These are phyloP conservation scores for Russula abietina DNA, from an alignment of 768 basidiomycete species.

Conservation along the genomic window DNA sequence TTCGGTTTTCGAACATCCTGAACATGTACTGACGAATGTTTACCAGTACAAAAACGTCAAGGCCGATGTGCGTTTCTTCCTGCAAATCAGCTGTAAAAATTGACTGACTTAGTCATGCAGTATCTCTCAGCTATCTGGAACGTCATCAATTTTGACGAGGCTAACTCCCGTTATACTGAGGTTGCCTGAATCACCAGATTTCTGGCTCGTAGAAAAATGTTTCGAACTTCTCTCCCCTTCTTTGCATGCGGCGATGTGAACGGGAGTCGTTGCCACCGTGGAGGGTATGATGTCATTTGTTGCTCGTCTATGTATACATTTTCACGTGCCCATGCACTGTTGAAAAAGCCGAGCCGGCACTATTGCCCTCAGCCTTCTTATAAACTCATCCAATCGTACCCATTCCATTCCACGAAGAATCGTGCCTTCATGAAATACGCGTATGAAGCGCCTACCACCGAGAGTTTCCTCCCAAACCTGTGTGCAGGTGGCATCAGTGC, in stretches of 20 bases:
- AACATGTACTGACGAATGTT: neutral
- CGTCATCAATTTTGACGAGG: constrained; percentile 94
- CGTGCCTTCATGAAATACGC: constrained; percentile 42
- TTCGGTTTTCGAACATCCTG: neutral
- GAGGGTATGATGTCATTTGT: neutral
- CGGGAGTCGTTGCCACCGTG: neutral
- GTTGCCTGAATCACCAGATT: constrained; percentile 29
- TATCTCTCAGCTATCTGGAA: constrained; percentile 95
- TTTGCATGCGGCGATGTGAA: too few species aligned
- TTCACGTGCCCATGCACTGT: constrained; percentile 25
- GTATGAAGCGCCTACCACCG: constrained; percentile 32
- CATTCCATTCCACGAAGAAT: constrained; percentile 36
- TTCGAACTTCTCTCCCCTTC: neutral
- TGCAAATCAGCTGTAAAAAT: neutral
- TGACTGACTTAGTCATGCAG: constrained; percentile 35
- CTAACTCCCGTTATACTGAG: constrained; percentile 52
- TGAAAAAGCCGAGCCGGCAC: constrained; percentile 34
- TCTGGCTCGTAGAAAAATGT: neutral
- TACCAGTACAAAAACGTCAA: constrained; percentile 85
- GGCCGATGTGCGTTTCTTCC: constrained; percentile 62
- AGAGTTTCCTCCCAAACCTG: constrained; percentile 38
- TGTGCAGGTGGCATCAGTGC: neutral
- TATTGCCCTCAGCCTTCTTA: constrained; percentile 31
- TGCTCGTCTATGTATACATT: neutral
- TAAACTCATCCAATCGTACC: constrained; percentile 35